Percentiles rank a stretch among this genome's conserved stretches.
Evolutionary conservation across 202 grass and related monocot species (phyloP).

Genomic region (Zoysia matrella): DNA sequence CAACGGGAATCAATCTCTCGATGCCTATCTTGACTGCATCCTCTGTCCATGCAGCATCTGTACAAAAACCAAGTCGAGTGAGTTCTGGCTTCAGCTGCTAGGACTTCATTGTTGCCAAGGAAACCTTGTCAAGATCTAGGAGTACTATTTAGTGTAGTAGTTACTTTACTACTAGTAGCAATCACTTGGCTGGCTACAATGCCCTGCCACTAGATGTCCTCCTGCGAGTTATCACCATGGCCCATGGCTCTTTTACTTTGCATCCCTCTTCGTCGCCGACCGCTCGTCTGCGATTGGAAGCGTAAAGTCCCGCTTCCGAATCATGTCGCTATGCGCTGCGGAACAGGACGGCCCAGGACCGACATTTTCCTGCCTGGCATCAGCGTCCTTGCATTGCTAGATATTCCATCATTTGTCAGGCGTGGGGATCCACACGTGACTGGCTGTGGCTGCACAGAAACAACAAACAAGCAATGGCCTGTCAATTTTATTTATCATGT

Average conservation of each 20-base stretch:
- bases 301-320: conserved; percentile 24
- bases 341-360: background rate
- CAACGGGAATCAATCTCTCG: background rate
- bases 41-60: background rate
- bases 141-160: no score
- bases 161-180: background rate
- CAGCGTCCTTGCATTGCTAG: background rate
- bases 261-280: conserved; percentile 21
- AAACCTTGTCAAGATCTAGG: background rate
- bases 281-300: conserved; percentile 27
- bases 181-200: conserved; percentile 30
- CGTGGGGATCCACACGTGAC: conserved; percentile 5
- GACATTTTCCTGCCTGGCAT: background rate
- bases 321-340: conserved; percentile 11
- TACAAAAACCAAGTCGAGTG: background rate
- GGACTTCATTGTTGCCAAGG: background rate
- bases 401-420: conserved; percentile 4
- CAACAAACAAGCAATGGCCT: no score
- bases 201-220: conserved; percentile 17
- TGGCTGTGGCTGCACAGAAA: background rate
- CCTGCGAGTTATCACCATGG: background rate
- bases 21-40: conserved; percentile 9
- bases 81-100: background rate
- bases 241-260: conserved; percentile 39
- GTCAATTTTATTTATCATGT: no score